Evolutionary conservation across 176 grass and related monocot species (phyloP).

Genomic region (Ampelocalamus luodianensis): DNA sequence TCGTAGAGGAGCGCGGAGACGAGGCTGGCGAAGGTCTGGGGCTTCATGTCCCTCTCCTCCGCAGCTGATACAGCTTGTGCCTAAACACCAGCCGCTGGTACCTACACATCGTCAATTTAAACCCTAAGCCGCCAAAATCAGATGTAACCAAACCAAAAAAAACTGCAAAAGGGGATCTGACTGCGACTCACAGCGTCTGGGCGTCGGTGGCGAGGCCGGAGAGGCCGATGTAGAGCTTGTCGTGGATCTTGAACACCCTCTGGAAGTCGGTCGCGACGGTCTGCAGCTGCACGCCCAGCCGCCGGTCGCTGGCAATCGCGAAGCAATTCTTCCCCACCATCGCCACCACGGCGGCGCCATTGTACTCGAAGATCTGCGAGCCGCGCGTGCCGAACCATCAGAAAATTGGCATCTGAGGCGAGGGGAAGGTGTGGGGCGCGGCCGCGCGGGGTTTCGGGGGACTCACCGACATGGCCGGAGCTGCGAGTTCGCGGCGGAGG

Average conservation of each 20-base stretch:
- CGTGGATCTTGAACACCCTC: slow-evolving; percentile 92
- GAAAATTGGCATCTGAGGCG: slow-evolving; percentile 20
- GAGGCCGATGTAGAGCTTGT: slow-evolving; percentile 89
- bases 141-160: neutral
- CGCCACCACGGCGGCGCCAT: slow-evolving; percentile 90
- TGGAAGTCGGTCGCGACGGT: slow-evolving; percentile 95
- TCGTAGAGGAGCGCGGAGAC: slow-evolving; percentile 93
- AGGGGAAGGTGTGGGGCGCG: too few relatives aligned
- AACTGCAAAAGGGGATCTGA: neutral
- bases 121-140: slow-evolving; percentile 26
- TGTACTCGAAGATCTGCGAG: slow-evolving; percentile 95
- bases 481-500: slow-evolving; percentile 2
- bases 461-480: slow-evolving; percentile 63
- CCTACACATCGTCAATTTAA: slow-evolving; percentile 40
- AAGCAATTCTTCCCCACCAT: slow-evolving; percentile 99
- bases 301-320: slow-evolving; percentile 91
- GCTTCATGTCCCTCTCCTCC: slow-evolving; percentile 99
- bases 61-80: slow-evolving; percentile 96
- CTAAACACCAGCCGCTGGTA: slow-evolving; percentile 86
- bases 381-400: neutral
- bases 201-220: slow-evolving; percentile 90
- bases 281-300: slow-evolving; percentile 92
- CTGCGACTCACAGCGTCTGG: slow-evolving; percentile 74
- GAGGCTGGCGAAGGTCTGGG: slow-evolving; percentile 92
- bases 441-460: neutral